A percentile compares a stretch with the other conserved stretches of the same genome.
phyloP scores from a whole-genome alignment of 768 basidiomycete genomes.

The Roridomyces roridus region DNA sequence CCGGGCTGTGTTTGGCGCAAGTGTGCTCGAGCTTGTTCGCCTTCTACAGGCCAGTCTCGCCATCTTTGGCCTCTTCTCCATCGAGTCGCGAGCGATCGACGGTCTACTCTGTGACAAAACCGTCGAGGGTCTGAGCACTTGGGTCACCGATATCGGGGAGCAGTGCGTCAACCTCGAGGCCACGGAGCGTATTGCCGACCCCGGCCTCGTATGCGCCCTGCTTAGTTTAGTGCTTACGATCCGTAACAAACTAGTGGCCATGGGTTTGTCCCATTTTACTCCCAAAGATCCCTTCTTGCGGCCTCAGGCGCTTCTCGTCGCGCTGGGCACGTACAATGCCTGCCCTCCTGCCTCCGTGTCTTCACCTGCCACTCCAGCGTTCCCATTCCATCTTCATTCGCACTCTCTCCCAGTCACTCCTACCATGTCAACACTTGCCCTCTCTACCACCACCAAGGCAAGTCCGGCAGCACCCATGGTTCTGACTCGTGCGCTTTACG shows the following conservation, averaged over 20 bases:
- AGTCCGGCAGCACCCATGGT: conserved; percentile 22
- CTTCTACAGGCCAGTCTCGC: conserved; percentile 73
- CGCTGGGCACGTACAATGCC: conserved; percentile 46
- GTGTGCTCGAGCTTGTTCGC: conserved; percentile 79
- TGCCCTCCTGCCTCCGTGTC: not conserved
- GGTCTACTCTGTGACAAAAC: conserved; percentile 83
- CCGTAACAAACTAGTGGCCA: conserved; percentile 71
- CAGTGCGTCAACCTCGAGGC: conserved; percentile 70
- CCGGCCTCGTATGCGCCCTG: conserved; percentile 70
- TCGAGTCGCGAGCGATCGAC: conserved; percentile 44
- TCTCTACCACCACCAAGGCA: conserved; percentile 27
- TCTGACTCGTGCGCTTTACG: conserved; percentile 53
- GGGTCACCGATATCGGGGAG: conserved; percentile 72
- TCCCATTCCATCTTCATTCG: conserved; percentile 23
- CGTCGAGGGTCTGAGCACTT: conserved; percentile 70
- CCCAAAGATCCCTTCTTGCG: conserved; percentile 85
- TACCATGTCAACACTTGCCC: conserved; percentile 20
- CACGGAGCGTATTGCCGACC: conserved; percentile 77
- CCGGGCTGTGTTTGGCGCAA: conserved; percentile 56
- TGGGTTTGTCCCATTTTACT: conserved; percentile 52
- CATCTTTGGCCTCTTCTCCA: conserved; percentile 70
- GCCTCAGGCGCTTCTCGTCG: conserved; percentile 60
- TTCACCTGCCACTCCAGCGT: conserved; percentile 29
- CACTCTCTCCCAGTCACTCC: conserved; percentile 18
- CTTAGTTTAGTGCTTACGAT: conserved; percentile 70